Evolutionary conservation across 1,284 basidiomycete species (phyloP).

Genomic region (Cryptococcus sp.): DNA sequence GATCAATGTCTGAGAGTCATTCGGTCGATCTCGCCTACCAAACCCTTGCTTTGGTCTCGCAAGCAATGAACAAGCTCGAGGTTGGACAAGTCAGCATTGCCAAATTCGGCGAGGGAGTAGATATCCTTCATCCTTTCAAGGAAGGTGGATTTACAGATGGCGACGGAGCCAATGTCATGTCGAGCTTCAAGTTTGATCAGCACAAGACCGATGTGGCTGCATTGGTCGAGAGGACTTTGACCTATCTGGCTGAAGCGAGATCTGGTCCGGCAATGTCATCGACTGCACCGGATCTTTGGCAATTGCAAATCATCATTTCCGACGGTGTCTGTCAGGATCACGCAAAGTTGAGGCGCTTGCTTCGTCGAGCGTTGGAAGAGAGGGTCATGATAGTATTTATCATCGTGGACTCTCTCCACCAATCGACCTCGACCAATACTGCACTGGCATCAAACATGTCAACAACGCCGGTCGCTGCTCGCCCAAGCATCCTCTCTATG

Average conservation of each 20-base stretch:
- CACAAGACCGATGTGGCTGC: constrained; percentile 84
- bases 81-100: constrained; percentile 92
- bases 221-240: constrained; percentile 80
- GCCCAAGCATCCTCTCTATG: constrained; percentile 75
- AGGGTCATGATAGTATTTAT: constrained; percentile 97
- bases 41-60: constrained; percentile 87
- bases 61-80: constrained; percentile 87
- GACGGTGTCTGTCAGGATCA: constrained; percentile 99
- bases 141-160: constrained; percentile 73
- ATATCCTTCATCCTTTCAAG: constrained; percentile 85
- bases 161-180: constrained; percentile 76
- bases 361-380: constrained; percentile 86
- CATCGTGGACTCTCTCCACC: constrained; percentile 80
- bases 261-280: constrained; percentile 63
- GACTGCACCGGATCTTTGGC: constrained; percentile 81
- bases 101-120: constrained; percentile 84
- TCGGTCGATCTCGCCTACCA: constrained; percentile 93
- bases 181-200: constrained; percentile 87
- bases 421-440: constrained; percentile 21
- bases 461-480: neutral
- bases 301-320: constrained; percentile 96
- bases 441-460: constrained; percentile 6
- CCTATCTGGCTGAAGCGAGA: constrained; percentile 72
- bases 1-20: constrained; percentile 92
- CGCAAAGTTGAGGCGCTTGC: constrained; percentile 72